Percentiles rank a stretch among this genome's conserved stretches.
These are phyloP conservation scores for Galium porrigens DNA, from an alignment of 305 asterid genomes.

Conservation along the genomic window DNA sequence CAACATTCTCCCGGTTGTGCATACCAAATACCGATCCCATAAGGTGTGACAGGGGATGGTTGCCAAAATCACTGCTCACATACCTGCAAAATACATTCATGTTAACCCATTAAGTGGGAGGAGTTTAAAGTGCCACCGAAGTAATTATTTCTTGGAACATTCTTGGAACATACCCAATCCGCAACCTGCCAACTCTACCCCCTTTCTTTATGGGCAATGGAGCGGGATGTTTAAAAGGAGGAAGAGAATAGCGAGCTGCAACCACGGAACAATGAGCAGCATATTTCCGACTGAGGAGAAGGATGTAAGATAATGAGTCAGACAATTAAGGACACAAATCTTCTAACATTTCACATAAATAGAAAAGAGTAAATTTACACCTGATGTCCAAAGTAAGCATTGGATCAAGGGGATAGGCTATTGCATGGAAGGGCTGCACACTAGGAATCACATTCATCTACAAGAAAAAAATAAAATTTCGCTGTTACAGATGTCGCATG, in stretches of 20 bases:
- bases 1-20: slow-evolving; percentile 71
- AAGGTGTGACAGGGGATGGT: slow-evolving; percentile 93
- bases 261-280: slow-evolving; percentile 85
- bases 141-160: slow-evolving; percentile 16
- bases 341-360: neutral
- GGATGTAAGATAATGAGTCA: slow-evolving; percentile 1
- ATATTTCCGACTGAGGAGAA: slow-evolving; percentile 57
- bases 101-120: neutral
- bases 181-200: slow-evolving; percentile 51
- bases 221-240: slow-evolving; percentile 73
- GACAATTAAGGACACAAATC: slow-evolving; percentile 5
- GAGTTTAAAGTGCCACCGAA: neutral
- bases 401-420: slow-evolving; percentile 96
- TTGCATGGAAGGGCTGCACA: slow-evolving; percentile 98
- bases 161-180: slow-evolving; percentile 55
- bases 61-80: slow-evolving; percentile 97
- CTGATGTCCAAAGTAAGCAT: slow-evolving; percentile 87
- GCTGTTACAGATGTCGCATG: neutral
- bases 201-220: slow-evolving; percentile 58
- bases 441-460: slow-evolving; percentile 90
- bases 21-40: slow-evolving; percentile 98
- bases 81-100: slow-evolving; percentile 29
- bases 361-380: slow-evolving; percentile 22
- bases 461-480: neutral
- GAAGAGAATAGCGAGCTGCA: slow-evolving; percentile 77